Base-by-base conservation (phyloP, 805 yeast genomes). In the Ogataea ramenticola region DNA sequence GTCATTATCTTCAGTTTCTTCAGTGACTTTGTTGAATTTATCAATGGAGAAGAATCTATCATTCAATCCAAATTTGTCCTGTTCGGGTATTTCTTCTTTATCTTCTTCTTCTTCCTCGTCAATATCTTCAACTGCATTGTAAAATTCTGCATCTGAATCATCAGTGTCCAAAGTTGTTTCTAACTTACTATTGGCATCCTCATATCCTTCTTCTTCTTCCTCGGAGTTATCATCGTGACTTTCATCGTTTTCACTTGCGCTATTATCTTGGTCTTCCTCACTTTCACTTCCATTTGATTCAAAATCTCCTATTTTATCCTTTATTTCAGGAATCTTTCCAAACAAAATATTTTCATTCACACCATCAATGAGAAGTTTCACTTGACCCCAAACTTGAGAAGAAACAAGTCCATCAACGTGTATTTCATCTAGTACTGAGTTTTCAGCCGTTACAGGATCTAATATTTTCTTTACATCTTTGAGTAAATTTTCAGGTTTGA, bases 301-400 rank as follows among this genome's bases (percentile, higher is more conserved):
- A 10, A 15, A 37, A 36, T 48, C 54, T 3, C 63, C 67, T 36
- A 56, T 56, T 31, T 54, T 53, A 46, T 64, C 65, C 49, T 67
- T 74, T 46, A 82, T 56, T 32, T 65, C 68, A 2, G 80, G 80
- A 37, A 87, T 74, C 42, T 72, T 72, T 17, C 71, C 76, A 44
- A 70, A 72, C 57, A 86, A 58, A 31, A 88, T 63, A 36, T 72
- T 70, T 40, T 82, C 88, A 24, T 82, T 79, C 12, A 84, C 83
- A 8, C 82, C 83, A 46, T 89, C 96, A 33, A 88, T 67, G 17
- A 91, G 82, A 66, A 91, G 74, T 62, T 86, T 87, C 2, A 86
- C 82, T 64, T 91, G 98, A 44, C 91, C 95, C 88, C 91, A 91
- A 0, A 93, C 89, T 59, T 91, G 98, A 34, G 83, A 75, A 21